Conservation (phyloP, 2,329 filamentous ascomycete genomes). For the Verticillium nubilum region DNA sequence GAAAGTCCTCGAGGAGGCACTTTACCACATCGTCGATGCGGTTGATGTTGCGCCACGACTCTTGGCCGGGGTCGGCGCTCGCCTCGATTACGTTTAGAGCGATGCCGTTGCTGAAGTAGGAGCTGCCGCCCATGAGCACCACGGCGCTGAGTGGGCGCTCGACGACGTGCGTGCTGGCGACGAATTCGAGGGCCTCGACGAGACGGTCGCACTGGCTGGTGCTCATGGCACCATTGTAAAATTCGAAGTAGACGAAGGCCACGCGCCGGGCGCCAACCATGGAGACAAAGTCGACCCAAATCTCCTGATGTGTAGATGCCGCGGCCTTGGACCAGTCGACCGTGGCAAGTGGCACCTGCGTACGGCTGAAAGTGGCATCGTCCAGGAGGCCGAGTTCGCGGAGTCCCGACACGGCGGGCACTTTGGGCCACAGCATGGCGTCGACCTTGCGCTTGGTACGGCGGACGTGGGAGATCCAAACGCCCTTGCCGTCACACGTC, state of each 20-base stretch:
- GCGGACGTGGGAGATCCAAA: slow-evolving; percentile 35
- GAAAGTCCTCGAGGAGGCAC: slow-evolving; percentile 29
- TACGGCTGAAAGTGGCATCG: slow-evolving; percentile 11
- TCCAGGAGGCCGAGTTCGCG: slow-evolving; percentile 24
- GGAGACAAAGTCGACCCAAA: slow-evolving; percentile 29
- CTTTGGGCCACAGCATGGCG: slow-evolving; percentile 33
- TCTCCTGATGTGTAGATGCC: slow-evolving; percentile 29
- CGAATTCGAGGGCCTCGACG: slow-evolving; percentile 27
- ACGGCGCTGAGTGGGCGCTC: slow-evolving; percentile 25
- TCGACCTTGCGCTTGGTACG: slow-evolving; percentile 30
- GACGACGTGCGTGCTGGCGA: slow-evolving; percentile 21
- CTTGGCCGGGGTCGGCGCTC: slow-evolving; percentile 23
- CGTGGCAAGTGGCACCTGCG: slow-evolving; percentile 7
- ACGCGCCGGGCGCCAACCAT: slow-evolving; percentile 18
- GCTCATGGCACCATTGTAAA: slow-evolving; percentile 38
- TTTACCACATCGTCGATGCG: slow-evolving; percentile 35
- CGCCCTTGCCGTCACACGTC: slow-evolving; percentile 29
- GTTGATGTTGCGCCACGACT: slow-evolving; percentile 38
- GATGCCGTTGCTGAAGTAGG: slow-evolving; percentile 38
- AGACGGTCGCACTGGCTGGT: slow-evolving; percentile 30
- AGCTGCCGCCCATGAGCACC: slow-evolving; percentile 31
- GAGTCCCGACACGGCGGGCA: slow-evolving; percentile 28
- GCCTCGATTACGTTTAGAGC: slow-evolving; percentile 37
- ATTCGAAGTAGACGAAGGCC: slow-evolving; percentile 35
- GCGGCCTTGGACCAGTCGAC: slow-evolving; percentile 21